Conservation (phyloP, 1,284 basidiomycete species). For the Peniophora sp. region DNA sequence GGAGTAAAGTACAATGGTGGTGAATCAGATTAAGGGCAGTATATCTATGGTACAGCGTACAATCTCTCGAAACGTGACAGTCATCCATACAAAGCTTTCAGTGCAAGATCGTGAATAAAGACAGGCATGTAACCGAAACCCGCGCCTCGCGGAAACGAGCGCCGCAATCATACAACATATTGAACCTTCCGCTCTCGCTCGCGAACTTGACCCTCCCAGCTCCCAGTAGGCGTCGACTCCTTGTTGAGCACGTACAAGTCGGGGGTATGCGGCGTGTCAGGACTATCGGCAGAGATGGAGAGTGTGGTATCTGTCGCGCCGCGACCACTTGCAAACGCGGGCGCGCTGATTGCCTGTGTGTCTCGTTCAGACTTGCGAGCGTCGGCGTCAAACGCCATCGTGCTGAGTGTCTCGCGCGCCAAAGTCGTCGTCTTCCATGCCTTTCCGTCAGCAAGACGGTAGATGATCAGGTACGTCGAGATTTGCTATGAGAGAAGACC, state of each 20-base stretch:
- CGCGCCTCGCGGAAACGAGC: no score
- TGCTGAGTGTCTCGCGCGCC: neutral
- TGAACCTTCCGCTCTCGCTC: neutral
- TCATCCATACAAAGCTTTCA: no score
- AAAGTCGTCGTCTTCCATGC: conserved; percentile 12
- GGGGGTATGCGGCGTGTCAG: neutral
- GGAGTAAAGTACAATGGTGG: no score
- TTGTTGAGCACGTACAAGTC: neutral
- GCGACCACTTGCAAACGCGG: neutral
- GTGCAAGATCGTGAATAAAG: no score
- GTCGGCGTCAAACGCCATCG: neutral
- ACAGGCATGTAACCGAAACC: no score
- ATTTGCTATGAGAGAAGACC: conserved; percentile 27
- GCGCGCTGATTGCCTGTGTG: no score
- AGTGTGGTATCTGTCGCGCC: neutral
- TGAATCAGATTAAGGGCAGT: no score
- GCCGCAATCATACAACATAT: neutral
- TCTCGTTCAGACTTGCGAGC: no score
- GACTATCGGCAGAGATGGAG: neutral
- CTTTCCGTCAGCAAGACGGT: conserved; percentile 17
- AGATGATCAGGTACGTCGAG: conserved; percentile 30
- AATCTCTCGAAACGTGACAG: no score
- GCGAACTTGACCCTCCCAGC: neutral
- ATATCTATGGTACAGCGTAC: no score
- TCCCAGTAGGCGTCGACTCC: neutral